Base-by-base conservation (phyloP, 73 alveolate species). In the Paramecium biaurelia region DNA sequence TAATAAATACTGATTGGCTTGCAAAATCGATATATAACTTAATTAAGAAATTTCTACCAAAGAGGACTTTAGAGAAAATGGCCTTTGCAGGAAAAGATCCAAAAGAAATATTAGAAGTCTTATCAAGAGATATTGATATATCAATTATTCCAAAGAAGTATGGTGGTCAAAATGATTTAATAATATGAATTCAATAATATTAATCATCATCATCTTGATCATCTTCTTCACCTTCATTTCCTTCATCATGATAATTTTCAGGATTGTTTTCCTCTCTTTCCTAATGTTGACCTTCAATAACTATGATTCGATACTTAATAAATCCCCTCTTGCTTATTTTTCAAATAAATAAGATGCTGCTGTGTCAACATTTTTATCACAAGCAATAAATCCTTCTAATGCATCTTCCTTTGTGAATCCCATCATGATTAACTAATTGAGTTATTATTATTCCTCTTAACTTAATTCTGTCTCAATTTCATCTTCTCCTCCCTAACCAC, bases 321-420 rank as follows among this genome's bases (percentile, higher is more conserved):
- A 49, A 11, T 68, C 86, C 32, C 92, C 92, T 8, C 70, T 85
- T 56, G 34, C 85, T 28, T n/a, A 11, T 18, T 68, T 72, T 5
- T 85, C 92, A 34, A 57, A 56, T 18, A 85, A 74, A 28, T 85
- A 85, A 7, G 72, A 37, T 8, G 76, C 38, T 23, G 92, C 92
- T 4, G 57, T 57, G 28, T 57, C 86, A 12, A 57, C 57, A 74
- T 85, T 85, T 74, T 85, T 85, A 57, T 85, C 86, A 57, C 92
- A 85, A 9, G 92, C 76, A n/a, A 85, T 35, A 85, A 30, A 85
- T 24, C 85, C 92, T 85, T 85, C 92, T 30, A 85, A 21, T 5
- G 92, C 92, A 30, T 85, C 92, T 8, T 85, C 57, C 21, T 57
- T 85, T 3, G 57, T 37, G 26, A 56, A 85, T 21, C 92, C 92